Base-by-base conservation (phyloP, 73 alveolate genomes). In the Paraurostyla sp. region DNA sequence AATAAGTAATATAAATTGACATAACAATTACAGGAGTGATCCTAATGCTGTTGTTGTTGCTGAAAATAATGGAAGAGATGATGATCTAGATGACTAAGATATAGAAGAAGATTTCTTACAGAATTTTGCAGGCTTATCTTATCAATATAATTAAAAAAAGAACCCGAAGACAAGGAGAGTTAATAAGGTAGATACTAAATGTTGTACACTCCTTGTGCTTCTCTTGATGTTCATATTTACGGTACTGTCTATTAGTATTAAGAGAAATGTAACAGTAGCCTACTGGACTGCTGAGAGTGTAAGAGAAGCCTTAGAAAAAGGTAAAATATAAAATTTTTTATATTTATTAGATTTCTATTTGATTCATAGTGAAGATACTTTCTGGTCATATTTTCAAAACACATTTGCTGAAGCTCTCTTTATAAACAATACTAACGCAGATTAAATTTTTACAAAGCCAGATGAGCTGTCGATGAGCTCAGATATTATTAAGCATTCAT, bases 101-200 rank as follows among this genome's bases (percentile, higher is more conserved):
- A 16, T 73, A 25, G 86, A 73, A 25, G 86, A 73, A 49, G 86
- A 73, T 50, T 73, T 73, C 71, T 49, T 73, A 73, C 46, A 43
- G 25, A 73, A 48, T 32, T 73, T 73, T 27, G 86, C 86, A 11
- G 86, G 86, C n/a, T 27, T 73, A 29, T 30, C 29, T 2, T 16
- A 40, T 6, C 30, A 48, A 45, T 73, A 73, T 45, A 73, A 45
- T 0, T 3, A 6, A 11, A 7, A 73, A 38, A 48, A 48, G 48
- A 49, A 73, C 38, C 86, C 68, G 1, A 73, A 48, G 56, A 46
- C 38, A 4, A 49, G 27, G 33, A 73, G 52, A 73, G 71, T 56
- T 13, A 73, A 73, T 48, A 25, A 73, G 27, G 46, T 27, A 45
- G 86, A 73, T 27, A 73, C 65, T 3, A 73, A 43, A 48, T 73